phyloP scores from a whole-genome alignment of 2,329 filamentous ascomycete genomes.

The Colletotrichum lindemuthianum region DNA sequence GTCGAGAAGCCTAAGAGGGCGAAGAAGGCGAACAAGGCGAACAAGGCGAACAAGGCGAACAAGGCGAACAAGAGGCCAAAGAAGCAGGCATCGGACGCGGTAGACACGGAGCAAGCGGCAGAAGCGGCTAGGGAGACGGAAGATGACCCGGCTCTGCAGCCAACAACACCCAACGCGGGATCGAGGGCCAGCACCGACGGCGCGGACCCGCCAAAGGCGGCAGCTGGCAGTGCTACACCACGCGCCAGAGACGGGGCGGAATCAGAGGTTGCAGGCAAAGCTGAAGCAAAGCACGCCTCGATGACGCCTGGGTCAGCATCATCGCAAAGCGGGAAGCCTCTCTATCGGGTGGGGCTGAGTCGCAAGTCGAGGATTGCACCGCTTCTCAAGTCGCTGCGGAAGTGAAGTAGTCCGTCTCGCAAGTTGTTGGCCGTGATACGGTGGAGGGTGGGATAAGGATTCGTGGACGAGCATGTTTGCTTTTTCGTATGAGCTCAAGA shows the following conservation, averaged over 20 bases:
- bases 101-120: background rate
- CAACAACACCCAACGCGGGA: slow-evolving; percentile 14
- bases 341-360: slow-evolving; percentile 63
- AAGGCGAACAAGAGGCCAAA: slow-evolving; percentile 1
- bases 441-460: background rate
- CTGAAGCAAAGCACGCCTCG: slow-evolving; percentile 32
- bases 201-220: slow-evolving; percentile 8
- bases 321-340: slow-evolving; percentile 47
- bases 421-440: background rate
- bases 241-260: slow-evolving; percentile 21
- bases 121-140: background rate
- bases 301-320: slow-evolving; percentile 16
- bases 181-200: slow-evolving; percentile 7
- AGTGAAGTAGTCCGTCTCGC: slow-evolving; percentile 38
- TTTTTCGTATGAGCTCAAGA: background rate
- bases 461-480: background rate
- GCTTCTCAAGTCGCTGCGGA: slow-evolving; percentile 60
- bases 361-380: slow-evolving; percentile 61
- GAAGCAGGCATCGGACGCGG: background rate
- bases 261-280: slow-evolving; percentile 27
- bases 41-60: background rate
- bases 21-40: slow-evolving; percentile 3
- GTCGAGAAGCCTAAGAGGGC: background rate
- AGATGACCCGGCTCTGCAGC: slow-evolving; percentile 21
- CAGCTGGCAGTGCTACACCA: background rate